Evolutionary conservation across 2,329 filamentous ascomycete genomes (phyloP).

Genomic region (Fusarium falciforme): DNA sequence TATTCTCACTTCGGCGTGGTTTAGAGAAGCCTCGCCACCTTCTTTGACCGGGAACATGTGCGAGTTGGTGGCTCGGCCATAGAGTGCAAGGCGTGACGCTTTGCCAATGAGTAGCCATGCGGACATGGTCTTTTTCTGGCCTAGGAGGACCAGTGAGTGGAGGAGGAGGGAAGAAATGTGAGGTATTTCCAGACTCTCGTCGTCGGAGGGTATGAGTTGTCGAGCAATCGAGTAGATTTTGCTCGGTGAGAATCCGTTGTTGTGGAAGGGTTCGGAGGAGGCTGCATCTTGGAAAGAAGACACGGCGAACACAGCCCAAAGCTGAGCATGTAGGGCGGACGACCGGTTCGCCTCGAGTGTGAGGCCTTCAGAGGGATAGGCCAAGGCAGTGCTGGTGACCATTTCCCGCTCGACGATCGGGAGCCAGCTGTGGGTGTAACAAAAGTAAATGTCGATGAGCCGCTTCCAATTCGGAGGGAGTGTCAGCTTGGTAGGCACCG

Average conservation of each 20-base stretch:
- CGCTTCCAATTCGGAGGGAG: conserved; percentile 67
- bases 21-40: conserved; percentile 15
- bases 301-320: conserved; percentile 70
- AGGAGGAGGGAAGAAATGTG: conserved; percentile 58
- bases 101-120: conserved; percentile 75
- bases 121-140: conserved; percentile 63
- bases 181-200: conserved; percentile 59
- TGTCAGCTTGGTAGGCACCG: conserved; percentile 37
- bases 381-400: conserved; percentile 61
- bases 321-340: conserved; percentile 60
- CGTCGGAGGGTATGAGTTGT: conserved; percentile 60
- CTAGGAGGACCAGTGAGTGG: conserved; percentile 72
- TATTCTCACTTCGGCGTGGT: conserved; percentile 37
- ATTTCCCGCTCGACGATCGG: conserved; percentile 77
- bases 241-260: conserved; percentile 23
- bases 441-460: conserved; percentile 78
- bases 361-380: conserved; percentile 54
- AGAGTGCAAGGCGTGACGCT: conserved; percentile 62
- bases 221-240: conserved; percentile 64
- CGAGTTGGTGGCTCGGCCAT: conserved; percentile 31
- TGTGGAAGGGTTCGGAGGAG: conserved; percentile 19
- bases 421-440: conserved; percentile 81
- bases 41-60: conserved; percentile 37
- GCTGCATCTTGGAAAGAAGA: conserved; percentile 64
- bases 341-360: conserved; percentile 47